Evolutionary conservation across 2,329 filamentous ascomycete species (phyloP), one percentile per base, ranked within the genome.

Genomic region (Calonectria crousiana): DNA sequence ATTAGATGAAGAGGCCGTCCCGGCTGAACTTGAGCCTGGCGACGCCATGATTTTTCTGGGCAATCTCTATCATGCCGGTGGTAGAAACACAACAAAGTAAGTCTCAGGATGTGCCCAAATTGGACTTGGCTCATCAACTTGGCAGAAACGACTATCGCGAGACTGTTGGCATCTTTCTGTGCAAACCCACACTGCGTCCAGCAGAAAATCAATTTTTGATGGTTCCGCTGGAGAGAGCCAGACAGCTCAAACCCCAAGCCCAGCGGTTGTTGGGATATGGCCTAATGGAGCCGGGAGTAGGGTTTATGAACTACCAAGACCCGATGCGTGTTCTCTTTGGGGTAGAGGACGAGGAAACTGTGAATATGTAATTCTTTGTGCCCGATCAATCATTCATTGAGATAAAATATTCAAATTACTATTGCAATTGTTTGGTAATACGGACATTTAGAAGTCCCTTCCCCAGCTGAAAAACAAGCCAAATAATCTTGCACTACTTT

Each of bases 11-110:
- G 85, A 87, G 53, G 83, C 84, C 1, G 78, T 84, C 9, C 81
- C 83, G 0, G 85, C 83, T 1, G 84, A 86, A 65, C 78, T 87
- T 30, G 82, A 85, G 26, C 74, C 82, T 4, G 84, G 85, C 3
- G 84, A 86, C 58, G 83, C 84, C 14, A 77, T 83, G 49, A 82
- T 86, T 23, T 84, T 86, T 51, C 71, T 86, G 1, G 85, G 84
- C 3, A 84, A 83, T 34, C 74, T 82, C 20, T 86, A 86, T 71
- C 85, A 87, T 67, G 85, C 83, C 1, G 85, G 84, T 11, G 85
- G 85, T 2, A 80, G 81, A 4, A 87, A 86, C 70, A 72, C 73
- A 16, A 84, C 77, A 49, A 80, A 76, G 75, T 76, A 78, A 9
- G 66, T 38, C 5, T 47, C 16, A 6, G 6, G 6, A 18, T 36